Base-by-base conservation (phyloP, 371 early-diverging fungal species). In the Saksenaea oblongispora region DNA sequence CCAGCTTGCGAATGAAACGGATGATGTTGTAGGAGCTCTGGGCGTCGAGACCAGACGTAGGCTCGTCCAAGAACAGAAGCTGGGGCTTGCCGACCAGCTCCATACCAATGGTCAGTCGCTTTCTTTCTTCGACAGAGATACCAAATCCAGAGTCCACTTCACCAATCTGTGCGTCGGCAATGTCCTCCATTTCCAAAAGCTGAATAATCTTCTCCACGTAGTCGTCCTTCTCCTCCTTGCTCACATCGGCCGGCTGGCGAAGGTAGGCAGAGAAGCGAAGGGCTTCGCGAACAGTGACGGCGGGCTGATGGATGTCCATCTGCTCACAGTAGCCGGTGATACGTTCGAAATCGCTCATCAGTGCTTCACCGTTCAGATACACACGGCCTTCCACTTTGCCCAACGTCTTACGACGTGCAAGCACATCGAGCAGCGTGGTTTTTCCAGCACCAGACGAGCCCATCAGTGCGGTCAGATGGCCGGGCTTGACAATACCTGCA, bases 391-490 rank as follows among this genome's bases (percentile, higher is more conserved):
- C 79, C n/a, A 90, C 75, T 11, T 78, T 87, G 24, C 92, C 92
- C 35, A 84, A 83, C 15, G 87, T 91, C 78, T 91, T 90, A 65
- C 92, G 88, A 63, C 82, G 83, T 17, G 92, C 88, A 17, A 91
- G 75, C 0, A 92, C 82, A 74, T 96, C 95, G 63, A 93, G 64
- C 0, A 95, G 79, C 1, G 94, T 91, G 0, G 94, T 91, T 75
- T 96, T 95, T 53, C 96, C 96, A 24, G 91, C 88, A 59, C 93
- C 93, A 22, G 89, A 88, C 3, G 89, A 82, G 22, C 94, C 94
- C 89, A 95, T 88, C 18, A 95, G 66, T 2, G 93, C 95, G 1
- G 87, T 85, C 75, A 90, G 75, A 34, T 83, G 80, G 55, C 91
- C 91, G 0, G 89, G 87, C 62, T 84, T 83, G 61, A 89, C 78